Base-by-base conservation (phyloP, 2,329 filamentous ascomycete genomes). In the Thielaviopsis populi region DNA sequence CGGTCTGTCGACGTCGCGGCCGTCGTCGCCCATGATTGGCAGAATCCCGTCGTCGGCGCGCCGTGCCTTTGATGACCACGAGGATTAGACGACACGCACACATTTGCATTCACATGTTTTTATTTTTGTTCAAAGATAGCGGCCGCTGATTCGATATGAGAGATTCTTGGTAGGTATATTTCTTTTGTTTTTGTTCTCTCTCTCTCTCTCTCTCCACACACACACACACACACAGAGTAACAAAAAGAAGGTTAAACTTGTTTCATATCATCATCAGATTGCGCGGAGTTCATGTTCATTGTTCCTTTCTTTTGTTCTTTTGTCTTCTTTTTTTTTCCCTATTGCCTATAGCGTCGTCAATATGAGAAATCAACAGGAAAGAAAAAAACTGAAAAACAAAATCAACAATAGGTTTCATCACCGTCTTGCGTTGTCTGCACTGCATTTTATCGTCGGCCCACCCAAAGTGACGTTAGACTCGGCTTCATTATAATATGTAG, bases 11-110 rank as follows among this genome's bases (percentile, higher is more conserved):
- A 59, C 62, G n/a, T 66, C 65, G 13, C 50, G 65, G 37, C 65
- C 65, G 22, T 60, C 62, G 42, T 62, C 62, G 50, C 65, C 65
- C 6, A 66, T 66, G 65, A 60, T 66, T 63, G 62, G 65, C 53
- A 62, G 64, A 54, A 63, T 63, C 24, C 62, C 61, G 30, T 63
- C 65, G 24, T 66, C 62, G 37, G 56, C 54, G 27, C 54, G 62
- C 37, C 59, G 59, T 37, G 62, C 60, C n/a, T 66, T 65, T 40
- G 65, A 65, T 17, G 63, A 65, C 33, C 54, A 50, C 13, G 48
- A 63, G 37, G 53, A 63, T 10, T 56, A 43, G 17, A 24, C 15
- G 30, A 43, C 42, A 41, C 30, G 37, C 27, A n/a, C 24, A 37
- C 30, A 30, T 56, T 33, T 5, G 24, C 17, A 33, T n/a, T 56